Evolutionary conservation across 2,329 filamentous ascomycete genomes (phyloP), one percentile per base, ranked within the genome.

Genomic region (Paraphoma sp.): DNA sequence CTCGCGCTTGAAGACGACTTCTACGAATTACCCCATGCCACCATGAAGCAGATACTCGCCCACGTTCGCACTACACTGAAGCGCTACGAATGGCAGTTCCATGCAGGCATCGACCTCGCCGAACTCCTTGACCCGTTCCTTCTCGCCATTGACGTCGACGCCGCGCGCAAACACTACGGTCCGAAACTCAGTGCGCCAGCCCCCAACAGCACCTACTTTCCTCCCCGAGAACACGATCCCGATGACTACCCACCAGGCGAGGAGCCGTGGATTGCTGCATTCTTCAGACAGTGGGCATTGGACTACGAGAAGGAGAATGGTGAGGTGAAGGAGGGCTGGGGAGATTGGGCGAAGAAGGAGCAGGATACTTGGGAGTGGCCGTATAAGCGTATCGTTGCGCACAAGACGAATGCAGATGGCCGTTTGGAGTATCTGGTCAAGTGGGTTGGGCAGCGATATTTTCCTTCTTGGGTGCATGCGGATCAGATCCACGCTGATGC

Each of bases 51-150:
- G 4, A 40, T 64, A 11, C 14, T 60, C 17, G 12, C 28, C 3
- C 59, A 66, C 18, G 48, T 66, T 28, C 47, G 42, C 8, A 36
- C 45, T 10, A 60, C 57, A 4, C 45, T 66, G 23, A 57, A 48
- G 30, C 48, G 49, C 8, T 64, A 53, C 41, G 61, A 63, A 53
- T 66, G 59, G 59, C 63, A 64, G 17, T 66, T 43, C 28, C 59
- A 65, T 36, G 45, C 58, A 0, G 63, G 51, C 2, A 23, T 49
- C 30, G 63, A 66, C 18, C 51, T 63, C n/a, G 61, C 61, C 17
- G 61, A 64, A 23, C 41, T 63, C 3, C 55, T 64, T 6, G 59
- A 64, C 50, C 62, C 62, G 4, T 62, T 59, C 28, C 54, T 64
- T 2, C 55, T 61, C 18, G 58, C 56, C 23, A 36, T 62, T 30